Evolutionary conservation across 192 early-diverging fungal species (phyloP).

Genomic region (Oehlia diaphana): DNA sequence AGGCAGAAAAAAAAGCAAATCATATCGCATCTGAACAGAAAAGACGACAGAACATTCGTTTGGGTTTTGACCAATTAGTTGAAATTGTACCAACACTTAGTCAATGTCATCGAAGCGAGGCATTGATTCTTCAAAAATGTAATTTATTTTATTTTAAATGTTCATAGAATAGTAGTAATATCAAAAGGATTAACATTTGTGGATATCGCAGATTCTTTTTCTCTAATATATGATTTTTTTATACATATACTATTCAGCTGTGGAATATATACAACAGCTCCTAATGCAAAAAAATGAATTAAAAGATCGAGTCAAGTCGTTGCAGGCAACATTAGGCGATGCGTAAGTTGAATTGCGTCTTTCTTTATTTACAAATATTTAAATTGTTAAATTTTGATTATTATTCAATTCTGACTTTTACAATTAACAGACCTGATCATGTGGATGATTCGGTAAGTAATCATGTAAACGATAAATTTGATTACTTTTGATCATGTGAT

Average conservation of each 20-base stretch:
- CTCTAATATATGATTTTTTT: neutral
- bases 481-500: neutral
- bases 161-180: too few relatives aligned
- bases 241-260: constrained; percentile 43
- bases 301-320: constrained; percentile 50
- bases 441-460: constrained; percentile 24
- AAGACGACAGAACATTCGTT: constrained; percentile 85
- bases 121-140: constrained; percentile 82
- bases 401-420: neutral
- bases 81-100: constrained; percentile 84
- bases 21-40: constrained; percentile 96
- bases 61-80: constrained; percentile 87
- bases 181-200: neutral
- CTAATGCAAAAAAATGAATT: constrained; percentile 61
- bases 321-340: constrained; percentile 53
- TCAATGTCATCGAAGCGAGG: constrained; percentile 81
- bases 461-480: neutral
- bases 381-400: neutral
- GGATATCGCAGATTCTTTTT: constrained; percentile 1
- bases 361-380: neutral
- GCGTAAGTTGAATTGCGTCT: constrained; percentile 36
- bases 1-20: constrained; percentile 91
- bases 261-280: constrained; percentile 75
- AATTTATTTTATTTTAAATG: constrained; percentile 9
- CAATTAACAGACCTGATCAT: constrained; percentile 6